phyloP scores from a whole-genome alignment of 768 basidiomycete species.

The Tephrocybe sp. region DNA sequence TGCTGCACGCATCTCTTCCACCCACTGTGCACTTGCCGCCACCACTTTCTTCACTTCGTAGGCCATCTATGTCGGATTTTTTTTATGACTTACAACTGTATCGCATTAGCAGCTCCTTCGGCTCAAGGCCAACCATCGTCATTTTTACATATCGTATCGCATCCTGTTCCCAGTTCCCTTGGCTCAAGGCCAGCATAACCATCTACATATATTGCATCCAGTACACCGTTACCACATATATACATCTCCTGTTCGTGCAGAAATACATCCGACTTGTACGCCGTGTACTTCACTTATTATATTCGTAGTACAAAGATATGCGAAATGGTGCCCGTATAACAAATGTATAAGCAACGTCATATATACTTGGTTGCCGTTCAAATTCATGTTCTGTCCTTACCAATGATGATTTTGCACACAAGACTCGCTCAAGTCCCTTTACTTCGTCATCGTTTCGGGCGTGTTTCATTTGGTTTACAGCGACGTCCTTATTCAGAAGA shows the following conservation, averaged over 20 bases:
- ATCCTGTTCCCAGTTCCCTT: constrained; percentile 19
- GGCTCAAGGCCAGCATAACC: constrained; percentile 22
- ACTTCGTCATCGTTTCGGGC: not conserved
- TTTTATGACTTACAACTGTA: constrained; percentile 20
- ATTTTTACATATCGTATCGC: constrained; percentile 20
- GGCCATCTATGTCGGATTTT: constrained; percentile 19
- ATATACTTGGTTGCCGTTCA: not conserved
- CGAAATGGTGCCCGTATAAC: too few species aligned
- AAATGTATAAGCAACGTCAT: not conserved
- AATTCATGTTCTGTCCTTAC: not conserved
- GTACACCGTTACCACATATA: constrained; percentile 16
- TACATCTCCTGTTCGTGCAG: constrained; percentile 4
- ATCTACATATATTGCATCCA: constrained; percentile 15
- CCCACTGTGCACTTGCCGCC: not conserved
- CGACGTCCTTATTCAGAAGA: not conserved
- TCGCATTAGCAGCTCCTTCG: constrained; percentile 21
- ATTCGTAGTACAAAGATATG: too few species aligned
- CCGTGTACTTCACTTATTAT: not conserved
- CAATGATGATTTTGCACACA: constrained; percentile 2
- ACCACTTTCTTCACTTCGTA: not conserved
- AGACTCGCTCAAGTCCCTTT: not conserved
- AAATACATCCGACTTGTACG: not conserved
- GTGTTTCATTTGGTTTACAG: not conserved
- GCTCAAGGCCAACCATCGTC: constrained; percentile 22
- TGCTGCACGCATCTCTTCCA: not conserved